These are phyloP conservation scores for Saturnispora quitensis DNA, from an alignment of 805 yeast species.

Conservation along the genomic window DNA sequence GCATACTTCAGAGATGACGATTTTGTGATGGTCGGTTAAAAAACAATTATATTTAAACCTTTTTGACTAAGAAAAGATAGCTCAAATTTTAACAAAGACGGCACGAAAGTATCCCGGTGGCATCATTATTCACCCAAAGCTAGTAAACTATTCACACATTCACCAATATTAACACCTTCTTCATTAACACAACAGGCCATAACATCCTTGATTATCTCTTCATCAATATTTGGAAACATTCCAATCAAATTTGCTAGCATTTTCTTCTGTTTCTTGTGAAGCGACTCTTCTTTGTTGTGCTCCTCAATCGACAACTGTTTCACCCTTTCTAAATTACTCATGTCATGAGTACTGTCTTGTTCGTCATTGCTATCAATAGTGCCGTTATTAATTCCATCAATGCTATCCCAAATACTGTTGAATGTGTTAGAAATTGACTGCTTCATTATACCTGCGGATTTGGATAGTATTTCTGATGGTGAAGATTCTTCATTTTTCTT, in stretches of 20 bases:
- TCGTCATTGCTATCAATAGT: constrained; percentile 5
- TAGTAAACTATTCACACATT: constrained; percentile 59
- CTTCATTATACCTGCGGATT: constrained; percentile 30
- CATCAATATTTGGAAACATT: constrained; percentile 72
- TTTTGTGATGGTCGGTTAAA: too few species aligned
- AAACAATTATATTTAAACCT: too few species aligned
- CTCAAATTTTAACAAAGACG: too few species aligned
- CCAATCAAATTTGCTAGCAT: constrained; percentile 43
- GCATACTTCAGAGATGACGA: too few species aligned
- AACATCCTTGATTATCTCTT: constrained; percentile 60
- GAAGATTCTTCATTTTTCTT: constrained; percentile 23
- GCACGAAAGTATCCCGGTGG: too few species aligned
- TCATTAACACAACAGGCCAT: constrained; percentile 41
- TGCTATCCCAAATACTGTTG: constrained; percentile 15
- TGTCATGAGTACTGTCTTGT: constrained; percentile 11
- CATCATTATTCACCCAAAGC: constrained; percentile 14
- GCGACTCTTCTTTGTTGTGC: constrained; percentile 23
- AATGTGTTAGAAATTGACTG: constrained; percentile 27
- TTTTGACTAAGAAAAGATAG: too few species aligned
- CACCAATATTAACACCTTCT: constrained; percentile 48
- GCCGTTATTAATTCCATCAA: constrained; percentile 3
- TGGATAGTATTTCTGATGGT: constrained; percentile 29
- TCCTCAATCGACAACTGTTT: constrained; percentile 26
- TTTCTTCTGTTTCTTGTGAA: constrained; percentile 33
- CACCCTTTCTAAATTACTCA: constrained; percentile 17